phyloP scores from a whole-genome alignment of 306 rosid genomes.

The Abrus pulchellus region DNA sequence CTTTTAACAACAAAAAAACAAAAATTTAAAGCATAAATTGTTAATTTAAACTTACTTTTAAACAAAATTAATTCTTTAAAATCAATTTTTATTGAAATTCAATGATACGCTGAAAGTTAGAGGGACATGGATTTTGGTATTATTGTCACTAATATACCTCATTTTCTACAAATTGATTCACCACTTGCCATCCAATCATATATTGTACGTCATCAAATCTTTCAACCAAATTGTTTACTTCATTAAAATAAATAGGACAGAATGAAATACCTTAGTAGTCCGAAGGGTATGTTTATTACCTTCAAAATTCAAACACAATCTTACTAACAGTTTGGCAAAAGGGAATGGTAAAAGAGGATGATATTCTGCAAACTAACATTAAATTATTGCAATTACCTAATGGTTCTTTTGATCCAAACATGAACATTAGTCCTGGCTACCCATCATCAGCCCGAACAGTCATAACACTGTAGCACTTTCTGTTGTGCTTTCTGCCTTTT shows the following conservation, averaged over 20 bases:
- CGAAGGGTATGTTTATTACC: neutral
- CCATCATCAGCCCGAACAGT: constrained; percentile 64
- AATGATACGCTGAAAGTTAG: no score
- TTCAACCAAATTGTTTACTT: no score
- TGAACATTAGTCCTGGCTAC: constrained; percentile 40
- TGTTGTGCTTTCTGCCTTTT: constrained; percentile 49
- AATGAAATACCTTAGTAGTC: neutral
- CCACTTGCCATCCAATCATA: no score
- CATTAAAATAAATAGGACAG: neutral
- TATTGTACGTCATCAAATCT: no score
- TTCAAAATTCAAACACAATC: constrained; percentile 21
- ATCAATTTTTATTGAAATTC: no score
- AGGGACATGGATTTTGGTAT: no score
- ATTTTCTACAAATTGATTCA: no score
- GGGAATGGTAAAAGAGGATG: neutral
- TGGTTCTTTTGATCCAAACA: constrained; percentile 12
- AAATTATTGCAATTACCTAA: constrained; percentile 13
- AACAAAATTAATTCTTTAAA: no score
- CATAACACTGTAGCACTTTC: constrained; percentile 67
- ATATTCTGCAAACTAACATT: neutral
- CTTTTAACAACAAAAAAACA: no score
- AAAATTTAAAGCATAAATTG: no score
- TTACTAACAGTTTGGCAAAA: neutral
- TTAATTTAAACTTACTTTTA: no score
- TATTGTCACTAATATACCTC: no score